phyloP scores from a whole-genome alignment of 805 yeast species.

The Kodamaea leandrae region DNA sequence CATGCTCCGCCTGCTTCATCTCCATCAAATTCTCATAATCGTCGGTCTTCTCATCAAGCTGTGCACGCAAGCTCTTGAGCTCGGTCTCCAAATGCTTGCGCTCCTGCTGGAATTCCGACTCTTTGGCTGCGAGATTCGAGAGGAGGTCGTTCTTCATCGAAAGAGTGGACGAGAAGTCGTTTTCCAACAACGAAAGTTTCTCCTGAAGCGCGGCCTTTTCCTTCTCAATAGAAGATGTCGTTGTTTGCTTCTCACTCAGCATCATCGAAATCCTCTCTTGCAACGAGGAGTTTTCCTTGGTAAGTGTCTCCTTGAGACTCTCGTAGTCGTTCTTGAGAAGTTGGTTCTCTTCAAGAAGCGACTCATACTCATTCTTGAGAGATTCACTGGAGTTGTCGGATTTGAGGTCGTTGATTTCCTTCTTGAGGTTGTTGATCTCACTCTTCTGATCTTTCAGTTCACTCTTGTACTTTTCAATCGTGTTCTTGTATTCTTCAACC shows the following conservation, averaged over 20 bases:
- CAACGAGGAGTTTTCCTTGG: slow-evolving; percentile 6
- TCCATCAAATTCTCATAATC: slow-evolving; percentile 44
- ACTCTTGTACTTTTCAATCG: too few relatives aligned
- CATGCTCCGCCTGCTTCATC: slow-evolving; percentile 23
- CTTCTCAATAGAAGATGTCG: too few relatives aligned
- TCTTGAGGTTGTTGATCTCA: not conserved
- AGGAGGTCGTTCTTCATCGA: slow-evolving; percentile 61
- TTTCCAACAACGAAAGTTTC: too few relatives aligned
- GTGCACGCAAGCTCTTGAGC: slow-evolving; percentile 40
- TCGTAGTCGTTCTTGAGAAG: not conserved
- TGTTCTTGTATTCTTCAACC: too few relatives aligned
- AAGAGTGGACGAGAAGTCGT: too few relatives aligned
- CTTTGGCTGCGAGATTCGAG: slow-evolving; percentile 67
- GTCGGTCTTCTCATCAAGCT: slow-evolving; percentile 47
- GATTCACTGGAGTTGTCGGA: too few relatives aligned
- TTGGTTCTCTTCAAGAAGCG: not conserved
- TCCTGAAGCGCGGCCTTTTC: slow-evolving; percentile 11
- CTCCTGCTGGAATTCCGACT: slow-evolving; percentile 55
- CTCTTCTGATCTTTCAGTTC: too few relatives aligned
- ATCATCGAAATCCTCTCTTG: slow-evolving; percentile 10
- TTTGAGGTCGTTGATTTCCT: not conserved
- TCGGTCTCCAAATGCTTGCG: slow-evolving; percentile 49
- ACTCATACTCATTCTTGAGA: not conserved
- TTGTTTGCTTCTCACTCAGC: too few relatives aligned
- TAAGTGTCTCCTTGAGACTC: not conserved